Percentiles rank a stretch among this genome's conserved stretches.
Evolutionary conservation across 2,329 filamentous ascomycete genomes (phyloP).

Genomic region (Hirsutella rhossiliensis): DNA sequence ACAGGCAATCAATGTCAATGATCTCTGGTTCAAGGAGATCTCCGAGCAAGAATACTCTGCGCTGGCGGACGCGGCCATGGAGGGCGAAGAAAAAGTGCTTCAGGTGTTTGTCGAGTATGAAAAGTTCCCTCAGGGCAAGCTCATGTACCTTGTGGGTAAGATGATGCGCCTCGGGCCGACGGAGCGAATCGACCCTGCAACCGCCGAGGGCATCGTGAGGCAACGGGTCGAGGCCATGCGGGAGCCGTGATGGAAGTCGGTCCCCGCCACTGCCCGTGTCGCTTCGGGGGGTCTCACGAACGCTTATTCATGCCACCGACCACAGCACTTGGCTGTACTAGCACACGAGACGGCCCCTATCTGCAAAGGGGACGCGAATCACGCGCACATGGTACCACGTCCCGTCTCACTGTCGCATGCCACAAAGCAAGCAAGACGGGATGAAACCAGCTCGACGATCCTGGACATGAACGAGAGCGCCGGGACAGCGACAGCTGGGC

Average conservation of each 20-base stretch:
- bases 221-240: conserved; percentile 13
- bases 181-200: conserved; percentile 41
- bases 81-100: conserved; percentile 34
- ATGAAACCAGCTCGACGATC: too few relatives aligned
- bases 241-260: neutral
- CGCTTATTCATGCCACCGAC: too few relatives aligned
- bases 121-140: conserved; percentile 42
- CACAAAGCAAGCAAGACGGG: too few relatives aligned
- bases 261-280: neutral
- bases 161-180: conserved; percentile 43
- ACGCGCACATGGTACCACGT: too few relatives aligned
- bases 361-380: too few relatives aligned
- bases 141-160: conserved; percentile 48
- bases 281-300: neutral
- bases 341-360: too few relatives aligned
- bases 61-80: conserved; percentile 31
- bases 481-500: too few relatives aligned
- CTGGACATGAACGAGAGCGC: too few relatives aligned
- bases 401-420: too few relatives aligned
- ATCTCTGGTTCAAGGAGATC: conserved; percentile 44
- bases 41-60: conserved; percentile 31
- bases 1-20: conserved; percentile 30
- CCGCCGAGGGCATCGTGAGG: conserved; percentile 35
- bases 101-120: conserved; percentile 30
- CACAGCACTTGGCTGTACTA: too few relatives aligned